Percentiles rank a stretch among this genome's conserved stretches.
Evolutionary conservation across 2,329 filamentous ascomycete species (phyloP).

Genomic region (Cladosporium halotolerans): DNA sequence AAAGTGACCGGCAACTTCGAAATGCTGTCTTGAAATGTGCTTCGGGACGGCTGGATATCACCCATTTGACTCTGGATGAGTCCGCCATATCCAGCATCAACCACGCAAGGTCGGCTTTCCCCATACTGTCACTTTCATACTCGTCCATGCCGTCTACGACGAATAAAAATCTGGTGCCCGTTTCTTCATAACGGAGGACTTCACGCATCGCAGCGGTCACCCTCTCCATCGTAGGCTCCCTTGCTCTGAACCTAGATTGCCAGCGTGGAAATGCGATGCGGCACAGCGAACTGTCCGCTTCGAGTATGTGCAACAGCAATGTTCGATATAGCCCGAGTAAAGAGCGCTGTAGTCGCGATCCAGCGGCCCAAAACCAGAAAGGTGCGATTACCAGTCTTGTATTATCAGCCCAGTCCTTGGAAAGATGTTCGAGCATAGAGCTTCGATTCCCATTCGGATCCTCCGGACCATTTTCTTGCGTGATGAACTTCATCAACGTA

Average conservation of each 20-base stretch:
- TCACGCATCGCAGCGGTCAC: not conserved
- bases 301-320: not conserved
- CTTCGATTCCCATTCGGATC: too few relatives aligned
- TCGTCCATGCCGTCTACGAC: not conserved
- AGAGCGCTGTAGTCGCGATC: not conserved
- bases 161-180: not conserved
- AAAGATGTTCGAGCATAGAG: not conserved
- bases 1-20: not conserved
- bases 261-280: constrained; percentile 1
- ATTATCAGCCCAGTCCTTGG: not conserved
- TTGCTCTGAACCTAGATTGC: not conserved
- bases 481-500: not conserved
- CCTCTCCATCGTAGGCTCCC: not conserved
- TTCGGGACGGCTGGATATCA: not conserved
- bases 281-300: not conserved
- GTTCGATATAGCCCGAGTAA: not conserved
- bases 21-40: not conserved
- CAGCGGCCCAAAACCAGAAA: not conserved
- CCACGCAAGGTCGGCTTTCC: not conserved
- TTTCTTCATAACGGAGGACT: not conserved
- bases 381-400: not conserved
- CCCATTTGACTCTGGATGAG: not conserved
- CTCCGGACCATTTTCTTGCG: not conserved
- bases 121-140: not conserved
- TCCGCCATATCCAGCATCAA: not conserved